Conservation (phyloP, 352 stramenopile genomes). For the Phytophthora macrochlamydospora region DNA sequence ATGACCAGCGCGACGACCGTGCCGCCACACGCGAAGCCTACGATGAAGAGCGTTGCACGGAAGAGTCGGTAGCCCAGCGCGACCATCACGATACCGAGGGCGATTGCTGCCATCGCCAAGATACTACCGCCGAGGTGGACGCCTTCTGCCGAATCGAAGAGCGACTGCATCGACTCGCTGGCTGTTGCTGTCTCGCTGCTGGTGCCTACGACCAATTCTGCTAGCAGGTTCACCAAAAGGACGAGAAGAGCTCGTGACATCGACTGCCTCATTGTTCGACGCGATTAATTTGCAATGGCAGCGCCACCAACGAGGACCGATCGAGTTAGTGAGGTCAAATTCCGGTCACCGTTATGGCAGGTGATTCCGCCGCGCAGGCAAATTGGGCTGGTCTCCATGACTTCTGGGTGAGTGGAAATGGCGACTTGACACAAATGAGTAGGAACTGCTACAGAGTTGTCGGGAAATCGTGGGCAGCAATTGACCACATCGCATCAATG, state of each 20-base stretch:
- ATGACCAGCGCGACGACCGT: conserved; percentile 33
- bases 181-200: conserved; percentile 10
- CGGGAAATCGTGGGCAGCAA: too few relatives aligned
- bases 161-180: conserved; percentile 34
- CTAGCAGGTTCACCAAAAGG: conserved; percentile 5
- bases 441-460: background rate
- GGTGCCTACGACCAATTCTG: background rate
- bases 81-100: conserved; percentile 41
- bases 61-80: conserved; percentile 59
- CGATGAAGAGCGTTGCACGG: conserved; percentile 45
- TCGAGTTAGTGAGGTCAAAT: background rate
- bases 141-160: conserved; percentile 46
- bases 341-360: conserved; percentile 1
- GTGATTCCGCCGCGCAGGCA: conserved; percentile 3
- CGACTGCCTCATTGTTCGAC: background rate
- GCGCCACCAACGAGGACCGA: too few relatives aligned
- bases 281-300: background rate
- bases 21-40: conserved; percentile 43
- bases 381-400: background rate
- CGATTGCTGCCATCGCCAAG: conserved; percentile 46
- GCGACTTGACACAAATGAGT: background rate
- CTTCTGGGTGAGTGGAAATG: conserved; percentile 2
- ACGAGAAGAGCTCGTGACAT: conserved; percentile 2
- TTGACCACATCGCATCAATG: too few relatives aligned
- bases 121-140: conserved; percentile 42